Conservation (phyloP, 129 eudicot species). For the Artemisia annua region DNA sequence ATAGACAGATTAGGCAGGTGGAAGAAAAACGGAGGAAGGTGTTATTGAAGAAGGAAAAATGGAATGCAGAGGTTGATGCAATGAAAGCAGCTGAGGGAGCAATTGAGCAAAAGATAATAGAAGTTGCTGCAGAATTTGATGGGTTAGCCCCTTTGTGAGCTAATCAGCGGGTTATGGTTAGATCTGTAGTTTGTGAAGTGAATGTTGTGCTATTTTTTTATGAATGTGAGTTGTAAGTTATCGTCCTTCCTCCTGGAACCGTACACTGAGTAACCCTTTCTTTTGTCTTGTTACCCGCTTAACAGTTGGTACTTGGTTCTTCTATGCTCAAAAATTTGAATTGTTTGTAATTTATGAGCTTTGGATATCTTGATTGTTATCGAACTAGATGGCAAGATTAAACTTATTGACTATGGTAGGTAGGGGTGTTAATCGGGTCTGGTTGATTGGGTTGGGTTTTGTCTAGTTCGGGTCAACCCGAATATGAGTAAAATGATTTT, state of each 20-base stretch:
- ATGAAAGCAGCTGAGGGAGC: constrained; percentile 32
- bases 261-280: neutral
- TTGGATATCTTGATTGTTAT: too few relatives aligned
- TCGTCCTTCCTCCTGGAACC: neutral
- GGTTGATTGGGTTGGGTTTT: too few relatives aligned
- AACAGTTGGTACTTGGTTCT: neutral
- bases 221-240: constrained; percentile 11
- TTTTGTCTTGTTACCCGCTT: neutral
- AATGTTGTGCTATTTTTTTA: constrained; percentile 10
- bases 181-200: constrained; percentile 10
- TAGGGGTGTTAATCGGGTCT: too few relatives aligned
- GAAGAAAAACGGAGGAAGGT: constrained; percentile 38
- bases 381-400: too few relatives aligned
- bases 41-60: constrained; percentile 32
- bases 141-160: constrained; percentile 36
- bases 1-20: constrained; percentile 45
- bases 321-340: neutral
- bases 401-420: too few relatives aligned
- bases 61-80: constrained; percentile 28
- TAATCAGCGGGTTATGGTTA: neutral
- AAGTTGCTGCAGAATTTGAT: constrained; percentile 38
- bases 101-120: constrained; percentile 26
- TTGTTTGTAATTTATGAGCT: too few relatives aligned
- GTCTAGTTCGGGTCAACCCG: too few relatives aligned
- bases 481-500: too few relatives aligned